Base-by-base conservation (phyloP, 495 filamentous ascomycete species). In the Penicillium roqueforti region DNA sequence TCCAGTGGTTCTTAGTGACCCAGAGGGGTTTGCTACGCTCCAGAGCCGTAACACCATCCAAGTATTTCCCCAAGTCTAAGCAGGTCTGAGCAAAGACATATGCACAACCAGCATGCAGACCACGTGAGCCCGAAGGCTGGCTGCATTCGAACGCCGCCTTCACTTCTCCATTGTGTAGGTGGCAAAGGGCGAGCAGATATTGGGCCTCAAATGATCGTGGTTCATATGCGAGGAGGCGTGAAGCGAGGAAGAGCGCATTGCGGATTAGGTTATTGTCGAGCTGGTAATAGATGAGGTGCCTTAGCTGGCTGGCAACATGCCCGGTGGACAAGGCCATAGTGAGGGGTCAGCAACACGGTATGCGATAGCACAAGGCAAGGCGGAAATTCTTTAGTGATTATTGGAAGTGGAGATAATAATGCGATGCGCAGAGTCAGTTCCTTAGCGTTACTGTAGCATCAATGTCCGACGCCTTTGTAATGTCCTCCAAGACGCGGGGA, bases 41-140 rank as follows among this genome's bases (percentile, higher is more conserved):
- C 62, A 97, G 68, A 11, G 88, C 90, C 19, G 72, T 76, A 45
- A 92, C 83, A 18, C 95, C 93, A 56, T 95, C 88, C 47, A 85
- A 78, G 65, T 87, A 83, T 58, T 80, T 85, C 52, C 87, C 88
- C 46, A 96, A 69, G 46, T 81, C 85, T 51, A 96, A 71, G 61
- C 89, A 97, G 13, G 90, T 85, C 67, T 95, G 89, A 26, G 91
- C 93, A 71, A 88, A 96, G 51, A 96, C 80, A 67, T 92, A 97
- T 3, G 89, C 84, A 70, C 92, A 97, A 11, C 92, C 93, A 19
- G 93, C 67, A 70, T 97, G 87, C 36, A 75, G 73, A 6, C 87
- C 88, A 55, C 82, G 78, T 25, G 76, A 79, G 28, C 83, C 88
- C 18, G 78, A 68, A 37, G 72, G 69, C 57, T 83, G 84, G 66